phyloP scores from a whole-genome alignment of 192 early-diverging fungal species.

The Phycomyces blakesleeanus region DNA sequence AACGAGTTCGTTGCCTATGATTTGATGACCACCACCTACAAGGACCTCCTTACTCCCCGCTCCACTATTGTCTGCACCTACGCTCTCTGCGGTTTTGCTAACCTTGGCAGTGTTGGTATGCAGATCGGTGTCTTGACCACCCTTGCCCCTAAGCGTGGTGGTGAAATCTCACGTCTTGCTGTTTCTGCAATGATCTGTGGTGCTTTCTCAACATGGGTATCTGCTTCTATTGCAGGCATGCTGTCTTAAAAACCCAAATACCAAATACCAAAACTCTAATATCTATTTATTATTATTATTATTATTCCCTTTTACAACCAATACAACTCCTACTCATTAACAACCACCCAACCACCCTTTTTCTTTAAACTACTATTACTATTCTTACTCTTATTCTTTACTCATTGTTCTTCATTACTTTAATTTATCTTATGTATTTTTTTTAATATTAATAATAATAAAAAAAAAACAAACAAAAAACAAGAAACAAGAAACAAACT shows the following conservation, averaged over 20 bases:
- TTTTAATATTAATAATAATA: no score
- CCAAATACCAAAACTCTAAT: no score
- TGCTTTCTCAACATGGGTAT: slow-evolving; percentile 73
- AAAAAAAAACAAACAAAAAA: no score
- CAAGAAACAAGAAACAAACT: no score
- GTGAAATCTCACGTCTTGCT: slow-evolving; percentile 68
- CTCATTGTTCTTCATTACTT: no score
- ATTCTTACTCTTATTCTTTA: no score
- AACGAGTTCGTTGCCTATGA: slow-evolving; percentile 90
- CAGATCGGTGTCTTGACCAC: slow-evolving; percentile 74
- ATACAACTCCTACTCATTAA: neutral
- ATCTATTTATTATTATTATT: slow-evolving; percentile 13
- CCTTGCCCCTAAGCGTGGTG: slow-evolving; percentile 66
- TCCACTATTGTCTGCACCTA: slow-evolving; percentile 57
- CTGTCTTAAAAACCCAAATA: slow-evolving; percentile 46
- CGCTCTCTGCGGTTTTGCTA: slow-evolving; percentile 87
- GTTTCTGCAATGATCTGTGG: slow-evolving; percentile 79
- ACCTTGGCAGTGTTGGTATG: slow-evolving; percentile 79
- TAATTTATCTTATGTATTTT: no score
- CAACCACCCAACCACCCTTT: no score
- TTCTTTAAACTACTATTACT: no score
- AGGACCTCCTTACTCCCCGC: slow-evolving; percentile 43
- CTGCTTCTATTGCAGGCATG: slow-evolving; percentile 80
- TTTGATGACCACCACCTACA: slow-evolving; percentile 28
- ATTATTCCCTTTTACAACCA: neutral